Percentiles rank a stretch among this genome's conserved stretches.
These are phyloP conservation scores for Euptelea pleiosperma DNA, from an alignment of 164 flowering plant species.

Conservation along the genomic window DNA sequence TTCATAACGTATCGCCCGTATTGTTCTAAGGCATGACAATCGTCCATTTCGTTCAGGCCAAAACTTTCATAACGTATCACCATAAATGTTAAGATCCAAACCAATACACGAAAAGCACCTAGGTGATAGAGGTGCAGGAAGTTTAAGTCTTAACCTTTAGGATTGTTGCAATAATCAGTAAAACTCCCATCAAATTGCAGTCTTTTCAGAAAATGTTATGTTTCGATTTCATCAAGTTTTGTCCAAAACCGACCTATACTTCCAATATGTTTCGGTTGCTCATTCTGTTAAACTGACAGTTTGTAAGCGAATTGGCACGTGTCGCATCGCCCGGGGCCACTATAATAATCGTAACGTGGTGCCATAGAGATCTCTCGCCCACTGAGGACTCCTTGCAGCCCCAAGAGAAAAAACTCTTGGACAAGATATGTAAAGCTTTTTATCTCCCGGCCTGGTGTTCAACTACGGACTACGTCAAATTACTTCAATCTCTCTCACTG, in stretches of 20 bases:
- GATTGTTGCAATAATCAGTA: no score
- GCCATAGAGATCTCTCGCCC: slow-evolving; percentile 81
- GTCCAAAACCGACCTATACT: no score
- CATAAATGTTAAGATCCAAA: no score
- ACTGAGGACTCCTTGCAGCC: slow-evolving; percentile 56
- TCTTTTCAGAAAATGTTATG: no score
- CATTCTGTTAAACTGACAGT: slow-evolving; percentile 37
- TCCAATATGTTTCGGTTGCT: not conserved
- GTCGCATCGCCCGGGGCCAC: slow-evolving; percentile 90
- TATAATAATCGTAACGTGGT: slow-evolving; percentile 89
- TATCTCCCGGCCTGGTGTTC: slow-evolving; percentile 96
- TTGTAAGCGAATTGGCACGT: slow-evolving; percentile 77
- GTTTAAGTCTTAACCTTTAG: not conserved
- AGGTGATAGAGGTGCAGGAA: no score
- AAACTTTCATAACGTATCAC: no score
- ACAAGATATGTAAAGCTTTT: slow-evolving; percentile 62
- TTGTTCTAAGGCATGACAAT: no score
- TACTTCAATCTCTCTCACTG: slow-evolving; percentile 59
- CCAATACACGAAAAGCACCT: no score
- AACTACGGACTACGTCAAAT: slow-evolving; percentile 67
- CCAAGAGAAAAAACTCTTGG: slow-evolving; percentile 55
- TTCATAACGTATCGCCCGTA: no score
- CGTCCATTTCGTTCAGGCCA: no score
- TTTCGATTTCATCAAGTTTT: no score
- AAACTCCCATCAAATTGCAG: no score